Percentiles rank a stretch among this genome's conserved stretches.
phyloP scores from a whole-genome alignment of 768 basidiomycete genomes.

The Termitomyces sp. region DNA sequence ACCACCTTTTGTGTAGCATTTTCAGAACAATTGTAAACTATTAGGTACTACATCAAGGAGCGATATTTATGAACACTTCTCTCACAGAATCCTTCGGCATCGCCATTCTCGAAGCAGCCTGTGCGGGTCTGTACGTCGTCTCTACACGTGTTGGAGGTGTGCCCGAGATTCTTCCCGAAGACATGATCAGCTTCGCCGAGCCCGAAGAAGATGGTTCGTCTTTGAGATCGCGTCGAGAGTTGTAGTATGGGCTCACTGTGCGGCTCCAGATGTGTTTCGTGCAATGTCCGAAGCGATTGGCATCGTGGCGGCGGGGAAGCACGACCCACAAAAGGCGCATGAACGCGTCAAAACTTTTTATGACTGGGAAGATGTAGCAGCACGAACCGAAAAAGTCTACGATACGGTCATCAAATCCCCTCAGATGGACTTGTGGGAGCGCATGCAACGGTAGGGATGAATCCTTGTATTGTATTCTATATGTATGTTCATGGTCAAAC shows the following conservation, averaged over 20 bases:
- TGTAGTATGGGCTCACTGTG: neutral
- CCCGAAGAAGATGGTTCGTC: constrained; percentile 87
- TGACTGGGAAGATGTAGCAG: constrained; percentile 76
- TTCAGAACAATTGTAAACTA: neutral
- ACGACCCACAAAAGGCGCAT: constrained; percentile 75
- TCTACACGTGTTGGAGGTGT: constrained; percentile 93
- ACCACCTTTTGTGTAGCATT: neutral
- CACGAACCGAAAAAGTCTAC: constrained; percentile 83
- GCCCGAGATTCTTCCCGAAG: constrained; percentile 87
- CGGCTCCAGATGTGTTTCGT: constrained; percentile 65
- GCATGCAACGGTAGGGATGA: constrained; percentile 61
- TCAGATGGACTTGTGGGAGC: constrained; percentile 67
- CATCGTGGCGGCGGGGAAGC: constrained; percentile 58
- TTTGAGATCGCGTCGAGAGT: neutral
- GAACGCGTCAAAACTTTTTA: constrained; percentile 79
- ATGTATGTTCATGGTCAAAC: neutral
- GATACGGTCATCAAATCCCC: constrained; percentile 52
- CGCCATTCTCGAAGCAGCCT: constrained; percentile 95
- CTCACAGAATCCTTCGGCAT: constrained; percentile 97
- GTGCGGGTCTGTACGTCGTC: constrained; percentile 90
- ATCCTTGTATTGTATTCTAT: neutral
- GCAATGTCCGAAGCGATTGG: constrained; percentile 78
- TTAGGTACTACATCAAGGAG: constrained; percentile 79
- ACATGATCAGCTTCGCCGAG: constrained; percentile 93
- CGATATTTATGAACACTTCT: constrained; percentile 93